A percentile compares a stretch with the other conserved stretches of the same genome.
Conservation (phyloP, 2,329 filamentous ascomycete genomes). For the Epichloe sibirici region DNA sequence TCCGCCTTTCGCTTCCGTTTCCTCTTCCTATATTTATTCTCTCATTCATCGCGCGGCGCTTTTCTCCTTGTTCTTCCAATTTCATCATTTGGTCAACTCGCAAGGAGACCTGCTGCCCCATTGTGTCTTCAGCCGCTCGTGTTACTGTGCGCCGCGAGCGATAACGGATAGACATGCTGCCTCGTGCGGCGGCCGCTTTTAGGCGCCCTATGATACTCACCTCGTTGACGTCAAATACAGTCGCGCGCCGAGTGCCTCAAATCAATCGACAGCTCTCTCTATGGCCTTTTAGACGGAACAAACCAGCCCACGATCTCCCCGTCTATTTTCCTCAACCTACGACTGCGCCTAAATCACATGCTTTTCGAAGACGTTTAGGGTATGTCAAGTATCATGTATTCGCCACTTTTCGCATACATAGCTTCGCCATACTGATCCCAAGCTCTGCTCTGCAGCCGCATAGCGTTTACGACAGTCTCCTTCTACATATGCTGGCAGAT, state of each 20-base stretch:
- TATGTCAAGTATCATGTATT: not conserved
- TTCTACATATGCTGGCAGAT: slow-evolving; percentile 28
- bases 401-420: not conserved
- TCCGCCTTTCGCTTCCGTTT: not conserved
- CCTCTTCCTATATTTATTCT: not conserved
- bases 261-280: slow-evolving; percentile 19
- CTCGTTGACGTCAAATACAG: slow-evolving; percentile 11
- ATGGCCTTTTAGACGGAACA: slow-evolving; percentile 20
- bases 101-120: not conserved
- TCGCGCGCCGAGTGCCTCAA: slow-evolving; percentile 4
- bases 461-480: slow-evolving; percentile 20
- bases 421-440: not conserved
- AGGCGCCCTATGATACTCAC: slow-evolving; percentile 11
- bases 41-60: not conserved
- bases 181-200: slow-evolving; percentile 12
- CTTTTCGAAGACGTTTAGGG: slow-evolving; percentile 5
- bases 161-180: slow-evolving; percentile 10
- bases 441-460: slow-evolving; percentile 11
- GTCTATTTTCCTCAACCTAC: slow-evolving; percentile 20
- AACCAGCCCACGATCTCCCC: slow-evolving; percentile 13
- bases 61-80: not conserved
- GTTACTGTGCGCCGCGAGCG: not conserved
- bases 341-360: not conserved
- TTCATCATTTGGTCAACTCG: not conserved
- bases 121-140: not conserved